Conservation (phyloP, 1,284 basidiomycete species). For the Puccinia polysora region DNA sequence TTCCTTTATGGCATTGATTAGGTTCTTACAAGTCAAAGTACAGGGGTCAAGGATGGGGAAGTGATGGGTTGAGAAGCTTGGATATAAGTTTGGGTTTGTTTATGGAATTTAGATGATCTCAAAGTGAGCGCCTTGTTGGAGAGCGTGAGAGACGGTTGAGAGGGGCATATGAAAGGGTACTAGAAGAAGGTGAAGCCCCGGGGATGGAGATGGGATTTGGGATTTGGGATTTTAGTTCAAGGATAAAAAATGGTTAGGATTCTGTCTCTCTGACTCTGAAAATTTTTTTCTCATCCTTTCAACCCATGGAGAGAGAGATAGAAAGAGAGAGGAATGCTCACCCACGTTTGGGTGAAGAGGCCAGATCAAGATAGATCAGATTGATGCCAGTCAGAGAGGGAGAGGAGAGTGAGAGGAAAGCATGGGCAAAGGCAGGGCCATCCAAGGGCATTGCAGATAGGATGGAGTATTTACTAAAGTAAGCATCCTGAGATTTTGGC, state of each 20-base stretch:
- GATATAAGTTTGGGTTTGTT: not conserved
- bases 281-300: not conserved
- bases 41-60: constrained; percentile 9
- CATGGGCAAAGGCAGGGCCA: constrained; percentile 6
- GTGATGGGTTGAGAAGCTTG: not conserved
- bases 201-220: not conserved
- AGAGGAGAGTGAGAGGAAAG: constrained; percentile 17
- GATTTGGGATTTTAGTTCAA: not conserved
- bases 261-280: not conserved
- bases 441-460: constrained; percentile 16
- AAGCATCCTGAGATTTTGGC: constrained; percentile 18
- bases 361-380: constrained; percentile 20
- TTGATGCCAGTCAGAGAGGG: constrained; percentile 19
- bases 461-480: constrained; percentile 21
- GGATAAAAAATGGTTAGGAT: not conserved
- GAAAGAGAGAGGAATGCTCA: not conserved
- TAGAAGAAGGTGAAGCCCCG: not conserved
- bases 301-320: not conserved
- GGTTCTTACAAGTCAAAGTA: not conserved
- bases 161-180: constrained; percentile 27
- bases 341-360: constrained; percentile 11
- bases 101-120: constrained; percentile 13
- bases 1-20: not conserved
- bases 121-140: constrained; percentile 5
- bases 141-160: constrained; percentile 27